These are phyloP conservation scores for Hanseniaspora clermontiae DNA, from an alignment of 805 yeast species.

Conservation along the genomic window DNA sequence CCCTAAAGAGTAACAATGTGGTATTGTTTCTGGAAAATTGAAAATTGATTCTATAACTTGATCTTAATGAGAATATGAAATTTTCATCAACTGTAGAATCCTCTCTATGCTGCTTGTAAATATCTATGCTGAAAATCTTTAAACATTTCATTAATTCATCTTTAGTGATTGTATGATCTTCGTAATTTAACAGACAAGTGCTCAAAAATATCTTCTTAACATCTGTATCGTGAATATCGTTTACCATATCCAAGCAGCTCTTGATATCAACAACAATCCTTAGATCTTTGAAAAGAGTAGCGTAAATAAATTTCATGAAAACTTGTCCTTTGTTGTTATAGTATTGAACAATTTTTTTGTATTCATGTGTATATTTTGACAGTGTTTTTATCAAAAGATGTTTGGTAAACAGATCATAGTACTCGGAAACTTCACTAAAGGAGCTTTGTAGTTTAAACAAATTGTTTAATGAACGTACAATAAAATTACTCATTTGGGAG, in stretches of 20 bases:
- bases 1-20: not conserved
- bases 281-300: not conserved
- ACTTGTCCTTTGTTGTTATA: not conserved
- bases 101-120: not conserved
- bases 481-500: not conserved
- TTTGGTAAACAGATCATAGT: not conserved
- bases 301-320: not conserved
- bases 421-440: not conserved
- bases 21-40: not conserved
- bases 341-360: slow-evolving; percentile 3
- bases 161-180: not conserved
- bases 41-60: not conserved
- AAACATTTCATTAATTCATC: not conserved
- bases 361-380: not conserved
- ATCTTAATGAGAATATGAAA: slow-evolving; percentile 2
- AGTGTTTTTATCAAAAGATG: not conserved
- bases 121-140: not conserved
- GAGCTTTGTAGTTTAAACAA: not conserved
- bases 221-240: not conserved
- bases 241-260: not conserved
- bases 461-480: slow-evolving; percentile 8
- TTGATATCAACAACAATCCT: not conserved
- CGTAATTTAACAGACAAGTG: not conserved
- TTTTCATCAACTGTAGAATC: not conserved
- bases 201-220: not conserved